Conservation (phyloP, 1,139 yeast species). For the Hyphopichia khmerensis region DNA sequence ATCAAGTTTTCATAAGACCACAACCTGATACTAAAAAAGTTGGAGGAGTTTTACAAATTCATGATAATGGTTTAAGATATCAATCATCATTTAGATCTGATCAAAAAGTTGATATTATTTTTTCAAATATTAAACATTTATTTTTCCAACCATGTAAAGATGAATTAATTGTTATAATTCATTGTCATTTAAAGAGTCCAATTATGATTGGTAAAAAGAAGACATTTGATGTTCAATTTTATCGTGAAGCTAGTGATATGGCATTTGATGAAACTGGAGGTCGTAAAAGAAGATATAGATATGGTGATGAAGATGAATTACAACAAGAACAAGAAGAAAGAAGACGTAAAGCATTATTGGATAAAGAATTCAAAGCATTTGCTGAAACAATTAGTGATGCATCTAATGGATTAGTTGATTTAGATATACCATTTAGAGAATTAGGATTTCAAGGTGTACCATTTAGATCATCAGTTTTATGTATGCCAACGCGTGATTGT, state of each 20-base stretch:
- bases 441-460: slow-evolving; percentile 98
- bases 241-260: slow-evolving; percentile 95
- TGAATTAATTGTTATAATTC: slow-evolving; percentile 89
- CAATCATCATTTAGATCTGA: slow-evolving; percentile 81
- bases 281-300: slow-evolving; percentile 82
- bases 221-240: slow-evolving; percentile 92
- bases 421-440: slow-evolving; percentile 94
- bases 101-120: slow-evolving; percentile 83
- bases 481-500: slow-evolving; percentile 98
- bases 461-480: slow-evolving; percentile 85
- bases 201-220: slow-evolving; percentile 95
- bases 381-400: slow-evolving; percentile 91
- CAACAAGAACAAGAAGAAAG: slow-evolving; percentile 99
- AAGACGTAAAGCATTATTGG: slow-evolving; percentile 83
- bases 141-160: slow-evolving; percentile 97
- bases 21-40: slow-evolving; percentile 95
- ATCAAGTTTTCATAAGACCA: slow-evolving; percentile 88
- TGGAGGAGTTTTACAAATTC: slow-evolving; percentile 88
- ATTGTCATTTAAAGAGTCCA: slow-evolving; percentile 88
- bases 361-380: slow-evolving; percentile 86
- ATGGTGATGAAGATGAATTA: slow-evolving; percentile 97
- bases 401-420: slow-evolving; percentile 74
- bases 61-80: slow-evolving; percentile 94
- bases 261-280: slow-evolving; percentile 98
- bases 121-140: slow-evolving; percentile 87